These are phyloP conservation scores for Debaryomycetaceae sp. DNA, from an alignment of 1,139 yeast genomes.

Conservation along the genomic window DNA sequence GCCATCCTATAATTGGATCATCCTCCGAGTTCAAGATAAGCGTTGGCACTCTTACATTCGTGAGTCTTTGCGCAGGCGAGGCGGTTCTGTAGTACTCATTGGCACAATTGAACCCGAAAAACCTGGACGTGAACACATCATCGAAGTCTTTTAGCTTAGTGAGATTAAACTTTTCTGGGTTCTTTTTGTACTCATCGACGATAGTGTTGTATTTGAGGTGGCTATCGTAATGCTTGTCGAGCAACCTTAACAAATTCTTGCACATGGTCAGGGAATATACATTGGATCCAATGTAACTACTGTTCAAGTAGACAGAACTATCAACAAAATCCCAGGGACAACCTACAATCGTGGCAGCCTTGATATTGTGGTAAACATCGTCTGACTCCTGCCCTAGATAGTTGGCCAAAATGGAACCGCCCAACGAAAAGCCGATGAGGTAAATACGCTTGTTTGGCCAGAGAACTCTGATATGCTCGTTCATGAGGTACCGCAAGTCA, in stretches of 20 bases:
- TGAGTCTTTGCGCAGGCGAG: constrained; percentile 48
- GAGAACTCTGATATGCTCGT: constrained; percentile 38
- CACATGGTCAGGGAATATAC: constrained; percentile 55
- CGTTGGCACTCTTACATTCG: constrained; percentile 51
- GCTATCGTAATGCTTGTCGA: constrained; percentile 41
- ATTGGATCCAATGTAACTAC: constrained; percentile 40
- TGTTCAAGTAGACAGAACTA: constrained; percentile 41
- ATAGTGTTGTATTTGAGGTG: constrained; percentile 24
- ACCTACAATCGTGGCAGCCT: constrained; percentile 48
- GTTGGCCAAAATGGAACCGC: constrained; percentile 54
- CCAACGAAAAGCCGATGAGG: constrained; percentile 54
- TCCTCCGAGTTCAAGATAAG: constrained; percentile 49
- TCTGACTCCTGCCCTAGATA: constrained; percentile 53
- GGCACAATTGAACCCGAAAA: constrained; percentile 53
- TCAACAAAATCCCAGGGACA: constrained; percentile 58
- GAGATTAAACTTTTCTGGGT: constrained; percentile 33
- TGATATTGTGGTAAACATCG: constrained; percentile 31
- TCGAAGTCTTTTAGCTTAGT: constrained; percentile 44
- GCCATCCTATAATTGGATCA: constrained; percentile 56
- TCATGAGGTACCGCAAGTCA: constrained; percentile 52
- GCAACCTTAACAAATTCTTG: constrained; percentile 42
- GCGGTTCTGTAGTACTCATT: constrained; percentile 54
- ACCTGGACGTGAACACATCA: constrained; percentile 47
- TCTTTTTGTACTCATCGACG: constrained; percentile 25
- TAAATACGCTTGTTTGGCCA: constrained; percentile 53